phyloP scores from a whole-genome alignment of 2,329 filamentous ascomycete species.

The Aplosporella prunicola region DNA sequence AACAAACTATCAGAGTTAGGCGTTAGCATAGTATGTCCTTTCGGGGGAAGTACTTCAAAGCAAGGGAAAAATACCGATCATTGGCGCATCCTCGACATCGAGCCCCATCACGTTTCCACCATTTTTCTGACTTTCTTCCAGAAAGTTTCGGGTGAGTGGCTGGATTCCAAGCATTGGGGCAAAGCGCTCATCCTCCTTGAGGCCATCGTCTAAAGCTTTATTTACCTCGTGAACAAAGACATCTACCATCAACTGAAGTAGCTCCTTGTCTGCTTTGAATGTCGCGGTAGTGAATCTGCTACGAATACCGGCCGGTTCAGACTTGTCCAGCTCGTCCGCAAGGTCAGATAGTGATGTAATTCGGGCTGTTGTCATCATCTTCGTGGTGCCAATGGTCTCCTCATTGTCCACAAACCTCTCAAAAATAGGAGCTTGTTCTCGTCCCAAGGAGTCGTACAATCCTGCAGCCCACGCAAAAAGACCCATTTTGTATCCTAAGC shows the following conservation, averaged over 20 bases:
- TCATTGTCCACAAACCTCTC: background rate
- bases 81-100: background rate
- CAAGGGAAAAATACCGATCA: no score
- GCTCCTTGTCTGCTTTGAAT: background rate
- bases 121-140: background rate
- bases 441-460: background rate
- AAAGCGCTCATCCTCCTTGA: no score
- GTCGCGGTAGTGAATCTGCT: background rate
- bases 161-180: no score
- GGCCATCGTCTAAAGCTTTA: no score
- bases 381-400: background rate
- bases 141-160: background rate
- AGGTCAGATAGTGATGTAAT: background rate
- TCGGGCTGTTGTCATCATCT: background rate
- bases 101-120: background rate
- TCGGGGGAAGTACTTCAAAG: no score
- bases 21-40: background rate
- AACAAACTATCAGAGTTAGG: background rate
- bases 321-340: background rate
- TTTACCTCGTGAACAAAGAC: background rate
- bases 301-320: background rate
- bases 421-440: background rate
- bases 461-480: background rate
- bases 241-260: background rate
- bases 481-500: background rate